phyloP scores from a whole-genome alignment of 192 early-diverging fungal species.

The Radiomyces spectabilis region DNA sequence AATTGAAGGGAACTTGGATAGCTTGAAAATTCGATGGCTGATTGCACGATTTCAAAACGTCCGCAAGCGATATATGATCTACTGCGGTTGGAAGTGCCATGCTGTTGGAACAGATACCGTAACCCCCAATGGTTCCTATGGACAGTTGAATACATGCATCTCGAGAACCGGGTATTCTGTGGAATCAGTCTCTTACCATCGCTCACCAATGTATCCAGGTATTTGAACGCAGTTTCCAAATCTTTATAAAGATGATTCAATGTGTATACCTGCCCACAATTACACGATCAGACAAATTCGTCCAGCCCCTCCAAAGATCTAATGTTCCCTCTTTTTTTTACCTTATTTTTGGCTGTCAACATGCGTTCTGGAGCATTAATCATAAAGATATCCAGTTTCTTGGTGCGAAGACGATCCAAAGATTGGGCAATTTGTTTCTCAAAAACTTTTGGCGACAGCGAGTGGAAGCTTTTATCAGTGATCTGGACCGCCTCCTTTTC shows the following conservation, averaged over 20 bases:
- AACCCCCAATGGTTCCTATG: conserved; percentile 58
- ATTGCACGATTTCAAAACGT: conserved; percentile 32
- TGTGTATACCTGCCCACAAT: conserved; percentile 6
- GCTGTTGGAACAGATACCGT: conserved; percentile 65
- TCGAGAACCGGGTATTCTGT: no score
- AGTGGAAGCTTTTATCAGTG: conserved; percentile 42
- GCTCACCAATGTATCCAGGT: conserved; percentile 56
- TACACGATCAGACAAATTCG: no score
- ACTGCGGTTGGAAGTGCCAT: conserved; percentile 44
- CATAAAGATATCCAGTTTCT: conserved; percentile 66
- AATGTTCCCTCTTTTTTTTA: conserved; percentile 8
- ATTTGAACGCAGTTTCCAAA: conserved; percentile 46
- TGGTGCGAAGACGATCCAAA: conserved; percentile 40
- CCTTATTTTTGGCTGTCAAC: conserved; percentile 40
- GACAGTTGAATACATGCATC: background rate
- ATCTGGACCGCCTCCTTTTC: background rate
- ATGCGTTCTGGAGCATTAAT: conserved; percentile 73
- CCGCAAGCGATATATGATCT: conserved; percentile 54
- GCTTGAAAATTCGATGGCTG: conserved; percentile 46
- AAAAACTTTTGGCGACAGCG: conserved; percentile 53
- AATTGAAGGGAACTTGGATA: conserved; percentile 64
- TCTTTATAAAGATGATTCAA: conserved; percentile 44
- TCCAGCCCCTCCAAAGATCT: no score
- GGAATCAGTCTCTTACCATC: no score
- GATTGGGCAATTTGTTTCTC: conserved; percentile 47